phyloP scores from a whole-genome alignment of 148 eudicot species.

The Agrostemma githago region DNA sequence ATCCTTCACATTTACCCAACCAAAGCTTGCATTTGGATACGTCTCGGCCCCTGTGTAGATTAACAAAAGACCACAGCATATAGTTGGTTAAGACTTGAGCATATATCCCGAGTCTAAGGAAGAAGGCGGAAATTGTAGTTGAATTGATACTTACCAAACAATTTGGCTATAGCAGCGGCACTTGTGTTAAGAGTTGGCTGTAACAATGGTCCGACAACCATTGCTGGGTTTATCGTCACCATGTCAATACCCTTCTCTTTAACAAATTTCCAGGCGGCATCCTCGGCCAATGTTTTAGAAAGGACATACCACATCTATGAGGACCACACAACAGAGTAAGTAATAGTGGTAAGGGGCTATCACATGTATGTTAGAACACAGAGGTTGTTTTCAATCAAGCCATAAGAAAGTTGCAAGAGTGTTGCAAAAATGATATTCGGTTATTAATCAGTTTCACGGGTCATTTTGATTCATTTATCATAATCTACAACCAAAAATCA shows the following conservation, averaged over 20 bases:
- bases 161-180: constrained; percentile 32
- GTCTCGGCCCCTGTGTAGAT: constrained; percentile 22
- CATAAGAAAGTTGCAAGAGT: no score
- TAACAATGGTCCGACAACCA: constrained; percentile 43
- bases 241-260: constrained; percentile 46
- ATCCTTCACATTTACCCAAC: constrained; percentile 42
- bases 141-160: constrained; percentile 27
- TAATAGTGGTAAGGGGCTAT: neutral
- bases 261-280: constrained; percentile 46
- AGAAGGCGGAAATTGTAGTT: neutral
- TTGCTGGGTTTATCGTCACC: constrained; percentile 42
- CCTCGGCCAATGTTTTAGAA: constrained; percentile 56
- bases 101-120: neutral
- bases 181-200: constrained; percentile 55
- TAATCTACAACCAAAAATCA: no score
- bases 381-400: no score
- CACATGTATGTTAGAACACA: no score
- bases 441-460: no score
- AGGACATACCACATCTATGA: constrained; percentile 39
- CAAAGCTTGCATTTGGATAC: constrained; percentile 16
- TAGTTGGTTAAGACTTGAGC: neutral
- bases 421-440: no score
- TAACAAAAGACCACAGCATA: neutral
- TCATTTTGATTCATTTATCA: no score
- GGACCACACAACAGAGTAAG: neutral